Evolutionary conservation across 495 filamentous ascomycete species (phyloP), one percentile per base, ranked within the genome.

Genomic region (Penicillium argentinense): DNA sequence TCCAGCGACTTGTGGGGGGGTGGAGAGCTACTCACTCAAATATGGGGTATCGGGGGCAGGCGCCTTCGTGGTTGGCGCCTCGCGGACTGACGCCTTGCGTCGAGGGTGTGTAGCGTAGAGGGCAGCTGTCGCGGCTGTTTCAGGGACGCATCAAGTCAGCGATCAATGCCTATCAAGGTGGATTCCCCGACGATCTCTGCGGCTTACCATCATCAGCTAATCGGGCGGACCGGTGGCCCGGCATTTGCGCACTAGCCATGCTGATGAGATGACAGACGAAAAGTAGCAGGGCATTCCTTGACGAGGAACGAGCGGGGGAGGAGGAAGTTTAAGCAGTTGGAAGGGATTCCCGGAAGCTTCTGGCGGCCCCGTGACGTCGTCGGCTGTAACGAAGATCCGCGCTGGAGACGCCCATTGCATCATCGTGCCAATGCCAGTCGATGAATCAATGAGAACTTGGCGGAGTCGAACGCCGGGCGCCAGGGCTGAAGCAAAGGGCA

Each of bases 101-200:
- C 70, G 63, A 12, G 67, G 65, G 44, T 71, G 66, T 2, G 72
- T 76, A 23, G 71, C 76, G 59, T 76, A 78, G 1, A 79, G 61
- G 9, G 76, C 76, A 57, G 76, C 76, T 9, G 75, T 76, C 11
- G 76, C 74, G 57, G 76, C 76, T 80, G 32, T 50, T 45, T 51
- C 49, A 60, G 41, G 47, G 16, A 52, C 36, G 21, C 41, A 30
- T n/a, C n/a, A 43, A 30, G n/a, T 59, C 24, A 60, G 47, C n/a
- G 30, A 54, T 41, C 39, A 38, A 22, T 40, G 40, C 25, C n/a
- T n/a, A n/a, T n/a, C n/a, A n/a, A n/a, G 29, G 13, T 21, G 42
- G 47, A 37, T n/a, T n/a, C n/a, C n/a, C n/a, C 43, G 53, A 53
- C 54, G 48, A 41, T 17, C 22, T 9, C 59, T 64, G 34, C 2